phyloP scores from a whole-genome alignment of 768 basidiomycete genomes.

The Mycena latifolia region DNA sequence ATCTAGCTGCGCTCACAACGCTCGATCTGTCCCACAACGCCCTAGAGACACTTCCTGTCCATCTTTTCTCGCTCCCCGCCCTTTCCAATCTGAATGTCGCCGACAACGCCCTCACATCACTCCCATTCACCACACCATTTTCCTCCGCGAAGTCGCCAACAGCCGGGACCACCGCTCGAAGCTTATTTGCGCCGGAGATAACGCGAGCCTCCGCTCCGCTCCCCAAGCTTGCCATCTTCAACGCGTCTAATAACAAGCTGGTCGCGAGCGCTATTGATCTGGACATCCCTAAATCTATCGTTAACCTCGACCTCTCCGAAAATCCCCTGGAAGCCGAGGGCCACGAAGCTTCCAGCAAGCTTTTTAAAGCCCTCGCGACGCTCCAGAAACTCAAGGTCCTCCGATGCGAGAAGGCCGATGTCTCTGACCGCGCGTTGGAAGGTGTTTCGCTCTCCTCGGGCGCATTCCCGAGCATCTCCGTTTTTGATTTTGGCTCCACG shows the following conservation, averaged over 20 bases:
- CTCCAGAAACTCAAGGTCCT: conserved; percentile 70
- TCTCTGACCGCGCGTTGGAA: conserved; percentile 69
- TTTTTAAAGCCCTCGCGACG: conserved; percentile 62
- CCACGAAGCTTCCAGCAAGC: conserved; percentile 43
- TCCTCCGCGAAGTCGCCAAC: conserved; percentile 36
- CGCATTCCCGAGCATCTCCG: conserved; percentile 63
- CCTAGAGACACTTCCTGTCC: conserved; percentile 70
- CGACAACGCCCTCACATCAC: conserved; percentile 70
- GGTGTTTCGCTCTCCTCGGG: conserved; percentile 41
- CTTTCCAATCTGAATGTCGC: conserved; percentile 78
- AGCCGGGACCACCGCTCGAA: conserved; percentile 52
- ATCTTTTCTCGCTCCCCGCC: conserved; percentile 76
- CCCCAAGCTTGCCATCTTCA: conserved; percentile 72
- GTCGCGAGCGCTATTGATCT: conserved; percentile 65
- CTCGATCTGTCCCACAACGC: conserved; percentile 84
- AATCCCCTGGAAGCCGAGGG: conserved; percentile 69
- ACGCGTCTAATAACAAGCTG: conserved; percentile 78
- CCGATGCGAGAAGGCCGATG: conserved; percentile 64
- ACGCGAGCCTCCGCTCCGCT: conserved; percentile 73
- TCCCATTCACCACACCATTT: conserved; percentile 77
- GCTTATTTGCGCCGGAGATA: conserved; percentile 75
- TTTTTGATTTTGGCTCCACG: conserved; percentile 79
- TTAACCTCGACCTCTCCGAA: conserved; percentile 72
- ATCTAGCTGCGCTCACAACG: conserved; percentile 73
- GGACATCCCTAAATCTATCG: conserved; percentile 63